Evolutionary conservation across 164 flowering plant genomes (phyloP).

Genomic region (Vitis cinerea): DNA sequence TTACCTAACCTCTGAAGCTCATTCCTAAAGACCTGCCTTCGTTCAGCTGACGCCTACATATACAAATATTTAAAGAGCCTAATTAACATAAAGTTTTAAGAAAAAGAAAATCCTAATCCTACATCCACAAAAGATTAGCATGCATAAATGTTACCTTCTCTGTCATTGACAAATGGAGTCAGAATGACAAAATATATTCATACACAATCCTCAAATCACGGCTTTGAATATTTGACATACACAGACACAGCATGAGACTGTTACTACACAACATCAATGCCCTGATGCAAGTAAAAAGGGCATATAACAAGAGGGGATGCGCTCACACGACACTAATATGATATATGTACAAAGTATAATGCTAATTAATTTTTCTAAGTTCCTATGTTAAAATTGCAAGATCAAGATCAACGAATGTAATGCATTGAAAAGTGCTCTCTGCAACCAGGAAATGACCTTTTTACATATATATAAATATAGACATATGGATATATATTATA

Average conservation of each 20-base stretch:
- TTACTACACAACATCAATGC: too few relatives aligned
- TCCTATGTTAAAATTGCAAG: too few relatives aligned
- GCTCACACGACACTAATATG: too few relatives aligned
- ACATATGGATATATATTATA: too few relatives aligned
- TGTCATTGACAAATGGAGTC: background rate
- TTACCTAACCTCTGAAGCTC: slow-evolving; percentile 74
- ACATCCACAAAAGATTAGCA: background rate
- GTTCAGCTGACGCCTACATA: slow-evolving; percentile 77
- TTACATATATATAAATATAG: too few relatives aligned
- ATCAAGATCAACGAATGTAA: too few relatives aligned
- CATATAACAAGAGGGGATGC: too few relatives aligned
- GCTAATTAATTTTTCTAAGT: too few relatives aligned
- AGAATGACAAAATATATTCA: background rate
- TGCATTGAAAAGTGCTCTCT: too few relatives aligned
- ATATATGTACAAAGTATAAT: too few relatives aligned
- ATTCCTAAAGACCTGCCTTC: slow-evolving; percentile 55
- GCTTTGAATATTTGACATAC: background rate
- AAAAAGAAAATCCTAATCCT: background rate
- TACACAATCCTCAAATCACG: background rate
- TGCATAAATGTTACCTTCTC: background rate
- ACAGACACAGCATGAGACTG: background rate
- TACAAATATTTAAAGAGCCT: background rate
- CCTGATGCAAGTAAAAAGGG: too few relatives aligned
- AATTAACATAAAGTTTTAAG: background rate
- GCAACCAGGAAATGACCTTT: too few relatives aligned